These are phyloP conservation scores for Mercurialis annua DNA, from an alignment of 345 rosid species.

Conservation along the genomic window DNA sequence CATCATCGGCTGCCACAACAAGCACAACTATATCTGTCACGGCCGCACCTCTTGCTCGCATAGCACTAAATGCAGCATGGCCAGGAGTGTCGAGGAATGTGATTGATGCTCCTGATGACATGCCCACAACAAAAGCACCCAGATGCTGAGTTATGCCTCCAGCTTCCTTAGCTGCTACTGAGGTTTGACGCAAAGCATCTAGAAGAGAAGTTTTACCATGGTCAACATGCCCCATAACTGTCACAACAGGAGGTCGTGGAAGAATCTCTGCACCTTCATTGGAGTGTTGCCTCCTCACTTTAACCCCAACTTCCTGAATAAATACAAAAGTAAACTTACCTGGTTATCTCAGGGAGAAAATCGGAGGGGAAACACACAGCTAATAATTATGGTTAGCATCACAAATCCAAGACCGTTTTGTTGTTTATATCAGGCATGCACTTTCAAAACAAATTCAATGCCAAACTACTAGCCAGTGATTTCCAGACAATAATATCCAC, in stretches of 20 bases:
- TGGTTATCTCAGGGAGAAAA: neutral
- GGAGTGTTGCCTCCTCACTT: conserved; percentile 68
- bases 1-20: conserved; percentile 97
- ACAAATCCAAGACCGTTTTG: neutral
- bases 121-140: conserved; percentile 87
- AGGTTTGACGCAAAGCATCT: conserved; percentile 81
- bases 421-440: neutral
- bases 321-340: conserved; percentile 3
- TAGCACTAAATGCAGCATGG: conserved; percentile 91
- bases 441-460: neutral
- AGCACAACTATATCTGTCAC: conserved; percentile 92
- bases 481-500: neutral
- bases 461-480: neutral
- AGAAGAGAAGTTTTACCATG: conserved; percentile 94
- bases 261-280: conserved; percentile 58
- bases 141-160: conserved; percentile 98
- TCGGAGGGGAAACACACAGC: neutral
- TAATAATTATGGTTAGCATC: neutral
- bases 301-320: conserved; percentile 74
- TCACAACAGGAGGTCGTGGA: conserved; percentile 79
- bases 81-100: conserved; percentile 96
- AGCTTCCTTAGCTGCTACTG: conserved; percentile 88
- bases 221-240: conserved; percentile 97
- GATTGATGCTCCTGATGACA: conserved; percentile 83
- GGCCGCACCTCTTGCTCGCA: conserved; percentile 97